Evolutionary conservation across 257 asterid species (phyloP).

Genomic region (Fraxinus cuspidata): DNA sequence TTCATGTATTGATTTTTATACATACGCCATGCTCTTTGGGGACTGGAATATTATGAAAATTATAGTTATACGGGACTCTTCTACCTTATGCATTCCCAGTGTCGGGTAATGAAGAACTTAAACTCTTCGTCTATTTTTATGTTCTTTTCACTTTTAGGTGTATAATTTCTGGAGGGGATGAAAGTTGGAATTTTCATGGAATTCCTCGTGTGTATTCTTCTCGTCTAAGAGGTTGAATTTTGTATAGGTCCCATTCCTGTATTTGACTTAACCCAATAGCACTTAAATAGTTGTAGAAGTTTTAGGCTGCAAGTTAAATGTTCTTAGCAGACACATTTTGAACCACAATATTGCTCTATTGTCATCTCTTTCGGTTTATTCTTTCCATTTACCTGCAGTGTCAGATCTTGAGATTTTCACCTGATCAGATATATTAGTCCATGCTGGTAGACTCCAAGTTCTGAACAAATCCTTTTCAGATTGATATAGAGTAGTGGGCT

Average conservation of each 20-base stretch:
- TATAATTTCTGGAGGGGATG: background rate
- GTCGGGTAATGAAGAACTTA: background rate
- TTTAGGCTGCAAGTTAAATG: background rate
- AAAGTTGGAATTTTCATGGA: background rate
- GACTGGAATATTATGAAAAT: conserved; percentile 1
- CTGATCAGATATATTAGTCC: background rate
- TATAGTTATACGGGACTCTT: background rate
- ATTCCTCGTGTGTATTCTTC: background rate
- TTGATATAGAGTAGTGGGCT: background rate
- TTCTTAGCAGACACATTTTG: background rate
- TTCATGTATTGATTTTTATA: background rate
- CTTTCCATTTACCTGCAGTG: background rate
- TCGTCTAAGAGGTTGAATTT: background rate
- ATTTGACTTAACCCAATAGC: too few relatives aligned
- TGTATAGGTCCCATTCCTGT: background rate
- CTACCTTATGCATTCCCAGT: background rate
- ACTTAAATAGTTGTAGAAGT: background rate
- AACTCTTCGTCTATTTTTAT: background rate
- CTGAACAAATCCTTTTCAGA: background rate
- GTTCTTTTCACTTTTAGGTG: background rate
- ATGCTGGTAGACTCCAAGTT: background rate
- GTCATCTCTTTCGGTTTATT: background rate
- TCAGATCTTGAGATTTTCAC: background rate
- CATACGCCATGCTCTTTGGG: background rate
- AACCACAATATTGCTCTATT: background rate